A percentile compares a stretch with the other conserved stretches of the same genome.
Evolutionary conservation across 1,284 basidiomycete genomes (phyloP).

Genomic region (Sparassis latifolia): DNA sequence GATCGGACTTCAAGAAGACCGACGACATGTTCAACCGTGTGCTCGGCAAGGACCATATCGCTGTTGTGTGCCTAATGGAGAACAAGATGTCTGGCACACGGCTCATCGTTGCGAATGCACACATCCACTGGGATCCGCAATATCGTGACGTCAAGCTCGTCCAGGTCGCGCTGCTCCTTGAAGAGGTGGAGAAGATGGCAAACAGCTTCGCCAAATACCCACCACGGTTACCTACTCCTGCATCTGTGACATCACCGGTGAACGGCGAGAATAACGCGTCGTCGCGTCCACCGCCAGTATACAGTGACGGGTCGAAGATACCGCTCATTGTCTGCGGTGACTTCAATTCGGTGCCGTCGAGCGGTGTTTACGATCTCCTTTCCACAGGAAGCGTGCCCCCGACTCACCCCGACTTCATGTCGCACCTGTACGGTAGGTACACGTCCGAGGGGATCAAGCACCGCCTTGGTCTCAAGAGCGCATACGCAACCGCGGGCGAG

Average conservation of each 20-base stretch:
- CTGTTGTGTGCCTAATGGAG: conserved; percentile 85
- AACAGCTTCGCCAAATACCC: conserved; percentile 83
- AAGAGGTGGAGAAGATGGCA: conserved; percentile 89
- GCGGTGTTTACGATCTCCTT: conserved; percentile 92
- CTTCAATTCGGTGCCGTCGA: conserved; percentile 86
- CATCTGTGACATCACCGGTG: conserved; percentile 26
- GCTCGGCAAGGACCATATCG: conserved; percentile 93
- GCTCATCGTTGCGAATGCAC: conserved; percentile 85
- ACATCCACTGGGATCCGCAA: conserved; percentile 91
- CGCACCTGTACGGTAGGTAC: conserved; percentile 87
- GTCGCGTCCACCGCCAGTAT: conserved; percentile 55
- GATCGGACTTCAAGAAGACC: conserved; percentile 95
- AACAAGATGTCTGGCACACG: conserved; percentile 83
- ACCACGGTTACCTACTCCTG: conserved; percentile 41
- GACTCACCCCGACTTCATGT: conserved; percentile 91
- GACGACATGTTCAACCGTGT: conserved; percentile 99
- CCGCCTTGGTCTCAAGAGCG: conserved; percentile 75
- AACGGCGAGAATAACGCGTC: conserved; percentile 30
- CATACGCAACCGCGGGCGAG: conserved; percentile 67
- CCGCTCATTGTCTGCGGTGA: conserved; percentile 91
- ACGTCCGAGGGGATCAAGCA: conserved; percentile 88
- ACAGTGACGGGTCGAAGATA: conserved; percentile 83
- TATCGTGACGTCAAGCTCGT: conserved; percentile 98
- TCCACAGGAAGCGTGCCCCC: conserved; percentile 64
- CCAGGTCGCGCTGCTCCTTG: conserved; percentile 87